Evolutionary conservation across 2,329 filamentous ascomycete genomes (phyloP).

Genomic region (Aspergillus sp.): DNA sequence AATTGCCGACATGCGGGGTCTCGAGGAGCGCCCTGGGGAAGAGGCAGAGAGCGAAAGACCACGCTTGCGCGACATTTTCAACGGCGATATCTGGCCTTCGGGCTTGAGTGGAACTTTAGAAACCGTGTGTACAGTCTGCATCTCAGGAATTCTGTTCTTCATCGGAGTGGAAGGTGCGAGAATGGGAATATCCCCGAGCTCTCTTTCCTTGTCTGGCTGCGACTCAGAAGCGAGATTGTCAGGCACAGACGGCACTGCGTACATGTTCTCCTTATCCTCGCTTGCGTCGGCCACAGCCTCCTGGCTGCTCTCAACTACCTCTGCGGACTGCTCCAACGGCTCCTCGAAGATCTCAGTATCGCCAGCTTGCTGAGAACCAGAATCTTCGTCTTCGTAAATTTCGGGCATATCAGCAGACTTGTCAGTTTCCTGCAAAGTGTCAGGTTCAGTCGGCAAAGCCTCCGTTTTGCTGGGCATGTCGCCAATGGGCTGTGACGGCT

Average conservation of each 20-base stretch:
- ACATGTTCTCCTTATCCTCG: neutral
- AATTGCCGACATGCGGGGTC: conserved; percentile 27
- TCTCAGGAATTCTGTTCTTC: conserved; percentile 47
- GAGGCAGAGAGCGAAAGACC: conserved; percentile 55
- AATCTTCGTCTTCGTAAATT: conserved; percentile 27
- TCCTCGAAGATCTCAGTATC: conserved; percentile 6
- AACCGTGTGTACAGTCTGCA: conserved; percentile 67
- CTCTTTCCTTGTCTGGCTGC: conserved; percentile 29
- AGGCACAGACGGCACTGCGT: neutral
- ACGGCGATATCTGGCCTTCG: conserved; percentile 55
- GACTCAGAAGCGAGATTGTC: conserved; percentile 37
- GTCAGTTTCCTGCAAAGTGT: conserved; percentile 7
- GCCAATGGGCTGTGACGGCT: neutral
- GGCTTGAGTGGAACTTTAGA: conserved; percentile 76
- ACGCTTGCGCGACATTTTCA: conserved; percentile 49
- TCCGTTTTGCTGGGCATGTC: too few species aligned
- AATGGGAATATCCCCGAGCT: conserved; percentile 25
- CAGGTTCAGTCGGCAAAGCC: neutral
- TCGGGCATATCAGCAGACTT: conserved; percentile 12
- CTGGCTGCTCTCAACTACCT: conserved; percentile 15
- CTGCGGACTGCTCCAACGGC: conserved; percentile 14
- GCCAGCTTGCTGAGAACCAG: neutral
- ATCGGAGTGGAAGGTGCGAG: conserved; percentile 58
- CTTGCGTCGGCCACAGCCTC: conserved; percentile 7
- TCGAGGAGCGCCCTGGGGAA: conserved; percentile 38